Evolutionary conservation across 164 flowering plant genomes (phyloP).

Genomic region (Sextonia rubra): DNA sequence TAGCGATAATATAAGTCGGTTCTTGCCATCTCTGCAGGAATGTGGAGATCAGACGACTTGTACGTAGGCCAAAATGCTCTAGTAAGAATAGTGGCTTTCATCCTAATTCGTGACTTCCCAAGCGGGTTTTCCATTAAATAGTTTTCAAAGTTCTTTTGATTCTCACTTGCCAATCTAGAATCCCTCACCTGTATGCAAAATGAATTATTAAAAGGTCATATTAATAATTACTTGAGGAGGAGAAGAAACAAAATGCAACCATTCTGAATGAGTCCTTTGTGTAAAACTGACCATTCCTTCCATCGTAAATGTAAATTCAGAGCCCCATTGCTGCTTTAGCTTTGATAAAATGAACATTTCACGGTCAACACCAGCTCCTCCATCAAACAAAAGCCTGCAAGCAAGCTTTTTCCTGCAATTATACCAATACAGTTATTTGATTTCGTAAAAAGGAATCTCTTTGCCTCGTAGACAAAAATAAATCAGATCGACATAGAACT

Average conservation of each 20-base stretch:
- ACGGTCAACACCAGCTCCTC: background rate
- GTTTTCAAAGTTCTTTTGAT: background rate
- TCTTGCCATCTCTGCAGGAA: slow-evolving; percentile 3
- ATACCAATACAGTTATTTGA: background rate
- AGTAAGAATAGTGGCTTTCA: background rate
- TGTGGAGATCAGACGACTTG: background rate
- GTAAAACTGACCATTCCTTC: slow-evolving; percentile 1
- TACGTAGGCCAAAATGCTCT: background rate
- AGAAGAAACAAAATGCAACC: background rate
- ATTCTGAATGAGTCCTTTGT: background rate
- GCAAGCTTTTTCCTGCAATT: slow-evolving; percentile 3
- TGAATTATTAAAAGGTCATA: background rate
- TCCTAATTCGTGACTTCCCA: background rate
- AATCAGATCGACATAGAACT: too few species aligned
- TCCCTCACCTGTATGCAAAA: background rate
- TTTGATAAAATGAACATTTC: background rate
- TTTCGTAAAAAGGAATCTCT: too few species aligned
- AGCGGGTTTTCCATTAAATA: background rate
- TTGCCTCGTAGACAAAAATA: too few species aligned
- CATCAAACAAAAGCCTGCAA: background rate
- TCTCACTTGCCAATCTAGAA: background rate
- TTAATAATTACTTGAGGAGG: background rate
- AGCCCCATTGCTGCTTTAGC: slow-evolving; percentile 2
- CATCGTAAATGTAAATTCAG: background rate
- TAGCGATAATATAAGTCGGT: background rate